Evolutionary conservation across 148 eudicot genomes (phyloP).

Genomic region (Fagopyrum homotropicum): DNA sequence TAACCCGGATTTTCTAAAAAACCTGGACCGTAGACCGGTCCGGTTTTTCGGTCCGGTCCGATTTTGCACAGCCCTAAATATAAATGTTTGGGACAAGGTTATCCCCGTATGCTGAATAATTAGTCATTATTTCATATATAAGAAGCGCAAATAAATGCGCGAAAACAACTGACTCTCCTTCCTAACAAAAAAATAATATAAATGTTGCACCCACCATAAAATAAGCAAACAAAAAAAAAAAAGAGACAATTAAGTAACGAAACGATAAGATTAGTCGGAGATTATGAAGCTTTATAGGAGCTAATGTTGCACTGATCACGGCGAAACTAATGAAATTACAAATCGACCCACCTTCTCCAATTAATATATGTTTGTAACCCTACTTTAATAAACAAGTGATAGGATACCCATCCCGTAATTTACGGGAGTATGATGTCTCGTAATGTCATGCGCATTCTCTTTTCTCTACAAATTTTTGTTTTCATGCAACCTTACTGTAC

Average conservation of each 20-base stretch:
- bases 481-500: background rate
- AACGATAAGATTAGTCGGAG: background rate
- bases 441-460: background rate
- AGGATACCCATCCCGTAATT: background rate
- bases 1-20: too few species aligned
- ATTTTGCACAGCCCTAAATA: too few species aligned
- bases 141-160: too few species aligned
- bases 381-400: background rate
- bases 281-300: conserved; percentile 1
- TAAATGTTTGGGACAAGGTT: too few species aligned
- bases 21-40: too few species aligned
- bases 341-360: background rate
- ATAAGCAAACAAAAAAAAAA: background rate
- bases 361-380: conserved; percentile 1
- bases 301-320: conserved; percentile 8
- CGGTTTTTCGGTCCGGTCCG: too few species aligned
- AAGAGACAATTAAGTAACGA: conserved; percentile 3
- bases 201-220: conserved; percentile 1
- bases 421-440: conserved; percentile 5
- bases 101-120: too few species aligned
- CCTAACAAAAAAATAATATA: too few species aligned
- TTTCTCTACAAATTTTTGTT: background rate
- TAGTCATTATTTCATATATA: too few species aligned
- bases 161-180: too few species aligned
- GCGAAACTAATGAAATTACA: background rate